Evolutionary conservation across 805 yeast genomes (phyloP).

Genomic region (Maudiozyma pseudohumilis): DNA sequence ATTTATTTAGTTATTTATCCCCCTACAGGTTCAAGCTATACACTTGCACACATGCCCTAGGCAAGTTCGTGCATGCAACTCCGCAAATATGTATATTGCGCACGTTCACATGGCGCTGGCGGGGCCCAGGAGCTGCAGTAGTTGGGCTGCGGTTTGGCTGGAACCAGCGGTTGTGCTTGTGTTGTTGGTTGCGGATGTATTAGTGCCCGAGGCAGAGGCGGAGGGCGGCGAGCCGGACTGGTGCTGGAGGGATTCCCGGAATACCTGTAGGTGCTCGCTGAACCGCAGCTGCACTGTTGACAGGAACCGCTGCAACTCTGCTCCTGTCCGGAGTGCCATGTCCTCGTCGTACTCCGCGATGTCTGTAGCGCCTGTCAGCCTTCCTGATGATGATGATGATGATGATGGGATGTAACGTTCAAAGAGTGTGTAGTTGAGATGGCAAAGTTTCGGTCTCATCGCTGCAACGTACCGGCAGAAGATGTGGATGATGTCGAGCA

Average conservation of each 20-base stretch:
- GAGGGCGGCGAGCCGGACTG: too few species aligned
- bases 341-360: constrained; percentile 10
- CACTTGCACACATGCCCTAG: too few species aligned
- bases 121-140: too few species aligned
- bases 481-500: constrained; percentile 24
- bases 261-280: constrained; percentile 14
- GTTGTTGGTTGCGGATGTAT: too few species aligned
- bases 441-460: constrained; percentile 14
- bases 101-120: too few species aligned
- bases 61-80: too few species aligned
- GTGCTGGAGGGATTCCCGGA: constrained; percentile 15
- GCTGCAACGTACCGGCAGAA: constrained; percentile 26
- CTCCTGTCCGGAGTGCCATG: constrained; percentile 7
- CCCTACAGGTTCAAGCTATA: too few species aligned
- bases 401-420: constrained; percentile 5
- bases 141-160: too few species aligned
- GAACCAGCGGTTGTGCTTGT: too few species aligned
- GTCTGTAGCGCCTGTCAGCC: neutral
- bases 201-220: too few species aligned
- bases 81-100: too few species aligned
- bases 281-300: constrained; percentile 8
- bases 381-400: neutral
- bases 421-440: constrained; percentile 12
- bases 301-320: constrained; percentile 11
- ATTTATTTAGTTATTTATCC: too few species aligned